phyloP scores from a whole-genome alignment of 2,329 filamentous ascomycete species.

The Lomentospora prolificans region DNA sequence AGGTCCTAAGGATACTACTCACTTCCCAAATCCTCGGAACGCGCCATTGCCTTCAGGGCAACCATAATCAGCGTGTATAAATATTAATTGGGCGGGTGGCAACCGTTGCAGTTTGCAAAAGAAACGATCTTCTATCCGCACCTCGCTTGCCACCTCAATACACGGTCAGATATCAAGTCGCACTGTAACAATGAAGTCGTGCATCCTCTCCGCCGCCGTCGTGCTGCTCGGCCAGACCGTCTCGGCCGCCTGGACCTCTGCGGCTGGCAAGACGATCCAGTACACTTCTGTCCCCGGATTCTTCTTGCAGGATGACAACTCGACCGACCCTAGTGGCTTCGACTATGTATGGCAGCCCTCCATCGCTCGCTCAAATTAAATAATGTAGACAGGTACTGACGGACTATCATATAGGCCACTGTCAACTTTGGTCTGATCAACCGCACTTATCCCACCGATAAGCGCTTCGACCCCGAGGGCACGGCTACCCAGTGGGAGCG shows the following conservation, averaged over 20 bases:
- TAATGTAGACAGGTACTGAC: background rate
- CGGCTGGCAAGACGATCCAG: conserved; percentile 34
- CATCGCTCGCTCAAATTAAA: background rate
- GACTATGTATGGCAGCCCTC: conserved; percentile 45
- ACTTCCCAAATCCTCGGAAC: background rate
- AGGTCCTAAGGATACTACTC: background rate
- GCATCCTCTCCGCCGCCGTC: conserved; percentile 20
- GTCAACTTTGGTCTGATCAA: conserved; percentile 59
- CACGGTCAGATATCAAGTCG: too few species aligned
- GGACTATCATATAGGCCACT: conserved; percentile 33
- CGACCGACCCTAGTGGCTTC: conserved; percentile 46
- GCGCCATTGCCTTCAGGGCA: background rate
- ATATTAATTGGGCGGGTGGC: background rate
- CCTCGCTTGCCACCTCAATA: too few species aligned
- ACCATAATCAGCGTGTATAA: background rate
- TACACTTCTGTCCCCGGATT: conserved; percentile 52
- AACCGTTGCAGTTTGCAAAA: too few species aligned
- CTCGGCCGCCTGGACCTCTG: conserved; percentile 21
- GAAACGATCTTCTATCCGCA: too few species aligned
- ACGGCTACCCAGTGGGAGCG: conserved; percentile 53
- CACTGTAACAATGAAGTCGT: conserved; percentile 21
- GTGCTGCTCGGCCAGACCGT: conserved; percentile 18
- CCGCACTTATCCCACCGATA: conserved; percentile 48
- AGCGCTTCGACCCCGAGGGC: conserved; percentile 24
- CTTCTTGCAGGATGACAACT: conserved; percentile 53